These are phyloP conservation scores for Dictyostelium gargantuum DNA, from an alignment of 208 protist species.

Conservation along the genomic window DNA sequence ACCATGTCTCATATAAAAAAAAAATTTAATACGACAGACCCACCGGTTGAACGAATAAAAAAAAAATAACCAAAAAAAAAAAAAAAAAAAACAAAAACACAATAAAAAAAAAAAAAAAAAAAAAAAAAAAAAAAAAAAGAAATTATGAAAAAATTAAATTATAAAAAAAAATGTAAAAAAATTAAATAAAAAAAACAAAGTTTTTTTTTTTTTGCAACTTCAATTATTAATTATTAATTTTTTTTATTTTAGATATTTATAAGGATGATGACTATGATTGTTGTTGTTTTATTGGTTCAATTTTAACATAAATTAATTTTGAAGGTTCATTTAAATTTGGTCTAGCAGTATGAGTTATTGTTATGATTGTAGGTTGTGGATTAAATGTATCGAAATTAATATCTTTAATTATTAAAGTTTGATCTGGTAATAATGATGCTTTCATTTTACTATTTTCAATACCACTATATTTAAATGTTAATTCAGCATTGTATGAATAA, in stretches of 20 bases:
- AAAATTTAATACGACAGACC: too few relatives aligned
- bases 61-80: too few relatives aligned
- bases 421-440: background rate
- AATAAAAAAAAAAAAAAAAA: too few relatives aligned
- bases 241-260: too few relatives aligned
- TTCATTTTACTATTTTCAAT: background rate
- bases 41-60: too few relatives aligned
- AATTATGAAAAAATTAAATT: too few relatives aligned
- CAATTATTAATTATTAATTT: too few relatives aligned
- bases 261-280: background rate
- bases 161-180: background rate
- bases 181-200: background rate
- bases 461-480: background rate
- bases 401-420: constrained; percentile 1
- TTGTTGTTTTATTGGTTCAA: background rate
- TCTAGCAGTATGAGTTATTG: background rate
- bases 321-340: background rate
- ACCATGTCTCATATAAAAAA: too few relatives aligned
- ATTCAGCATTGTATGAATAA: background rate
- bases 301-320: background rate
- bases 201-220: background rate
- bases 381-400: background rate
- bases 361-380: background rate
- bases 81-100: too few relatives aligned
- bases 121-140: too few relatives aligned